Conservation (phyloP, 2,329 filamentous ascomycete genomes). For the Colletotrichum falcatum region DNA sequence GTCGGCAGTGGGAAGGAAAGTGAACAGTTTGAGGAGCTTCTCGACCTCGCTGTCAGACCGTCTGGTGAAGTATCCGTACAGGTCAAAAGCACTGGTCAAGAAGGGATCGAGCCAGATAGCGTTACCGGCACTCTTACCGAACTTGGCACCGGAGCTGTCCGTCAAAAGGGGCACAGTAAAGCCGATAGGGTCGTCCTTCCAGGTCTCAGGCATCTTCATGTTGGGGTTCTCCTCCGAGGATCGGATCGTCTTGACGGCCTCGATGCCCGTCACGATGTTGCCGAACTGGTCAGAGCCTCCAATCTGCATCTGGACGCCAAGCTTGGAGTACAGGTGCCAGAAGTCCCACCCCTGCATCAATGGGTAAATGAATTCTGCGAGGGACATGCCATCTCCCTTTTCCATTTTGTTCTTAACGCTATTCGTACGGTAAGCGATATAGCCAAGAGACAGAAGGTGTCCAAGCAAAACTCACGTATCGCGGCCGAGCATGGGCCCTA, state of each 20-base stretch:
- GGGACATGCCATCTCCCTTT: conserved; percentile 92
- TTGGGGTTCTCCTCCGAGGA: conserved; percentile 63
- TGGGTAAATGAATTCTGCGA: conserved; percentile 93
- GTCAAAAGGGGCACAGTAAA: conserved; percentile 93
- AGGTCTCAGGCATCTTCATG: conserved; percentile 53
- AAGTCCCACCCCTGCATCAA: conserved; percentile 97
- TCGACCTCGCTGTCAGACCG: conserved; percentile 86
- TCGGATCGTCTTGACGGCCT: conserved; percentile 82
- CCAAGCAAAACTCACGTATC: conserved; percentile 76
- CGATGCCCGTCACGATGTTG: conserved; percentile 92
- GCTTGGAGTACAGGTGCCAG: conserved; percentile 82
- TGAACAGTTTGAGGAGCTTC: conserved; percentile 87
- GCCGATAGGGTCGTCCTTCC: conserved; percentile 75
- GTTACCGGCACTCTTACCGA: conserved; percentile 95
- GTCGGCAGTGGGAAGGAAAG: conserved; percentile 80
- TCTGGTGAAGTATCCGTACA: conserved; percentile 92
- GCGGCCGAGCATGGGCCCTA: conserved; percentile 88
- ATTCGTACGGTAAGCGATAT: neutral
- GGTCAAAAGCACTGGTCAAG: conserved; percentile 84
- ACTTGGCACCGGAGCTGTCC: conserved; percentile 86
- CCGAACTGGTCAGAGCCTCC: conserved; percentile 97
- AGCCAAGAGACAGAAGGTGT: neutral
- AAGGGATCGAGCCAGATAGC: conserved; percentile 90
- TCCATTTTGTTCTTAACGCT: conserved; percentile 83
- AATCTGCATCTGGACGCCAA: conserved; percentile 84